phyloP scores from a whole-genome alignment of 1,139 yeast genomes.

The Hyphopichia fennica region DNA sequence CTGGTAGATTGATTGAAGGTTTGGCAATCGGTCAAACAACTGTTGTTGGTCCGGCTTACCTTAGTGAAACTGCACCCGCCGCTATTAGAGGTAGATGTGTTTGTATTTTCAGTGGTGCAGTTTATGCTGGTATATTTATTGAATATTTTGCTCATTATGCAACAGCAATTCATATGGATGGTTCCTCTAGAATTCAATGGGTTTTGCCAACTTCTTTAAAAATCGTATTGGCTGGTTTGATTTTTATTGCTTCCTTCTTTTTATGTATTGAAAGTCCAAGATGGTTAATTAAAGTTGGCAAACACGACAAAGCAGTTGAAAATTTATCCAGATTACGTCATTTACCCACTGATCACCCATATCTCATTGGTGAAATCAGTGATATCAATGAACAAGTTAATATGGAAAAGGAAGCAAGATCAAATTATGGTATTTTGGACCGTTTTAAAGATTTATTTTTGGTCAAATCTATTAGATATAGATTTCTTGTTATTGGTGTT shows the following conservation, averaged over 20 bases:
- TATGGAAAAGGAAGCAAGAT: conserved; percentile 34
- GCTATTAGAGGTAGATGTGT: conserved; percentile 52
- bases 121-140: conserved; percentile 53
- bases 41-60: conserved; percentile 55
- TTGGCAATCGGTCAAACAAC: conserved; percentile 60
- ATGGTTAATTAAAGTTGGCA: conserved; percentile 25
- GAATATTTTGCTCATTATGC: conserved; percentile 53
- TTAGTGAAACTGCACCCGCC: conserved; percentile 55
- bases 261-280: conserved; percentile 32
- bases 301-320: conserved; percentile 33
- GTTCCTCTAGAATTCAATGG: conserved; percentile 36
- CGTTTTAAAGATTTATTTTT: conserved; percentile 33
- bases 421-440: conserved; percentile 11
- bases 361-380: conserved; percentile 51
- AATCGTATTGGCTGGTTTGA: conserved; percentile 39
- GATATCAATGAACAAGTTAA: conserved; percentile 49
- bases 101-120: conserved; percentile 55
- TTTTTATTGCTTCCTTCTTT: conserved; percentile 34
- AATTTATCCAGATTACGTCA: conserved; percentile 47
- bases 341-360: conserved; percentile 51
- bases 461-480: conserved; percentile 39
- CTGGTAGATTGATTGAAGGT: conserved; percentile 58
- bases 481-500: conserved; percentile 45
- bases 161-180: conserved; percentile 31
- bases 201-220: conserved; percentile 36